Evolutionary conservation across 164 flowering plant genomes (phyloP), one percentile per base, ranked within the genome.

Genomic region (Buxus sempervirens): DNA sequence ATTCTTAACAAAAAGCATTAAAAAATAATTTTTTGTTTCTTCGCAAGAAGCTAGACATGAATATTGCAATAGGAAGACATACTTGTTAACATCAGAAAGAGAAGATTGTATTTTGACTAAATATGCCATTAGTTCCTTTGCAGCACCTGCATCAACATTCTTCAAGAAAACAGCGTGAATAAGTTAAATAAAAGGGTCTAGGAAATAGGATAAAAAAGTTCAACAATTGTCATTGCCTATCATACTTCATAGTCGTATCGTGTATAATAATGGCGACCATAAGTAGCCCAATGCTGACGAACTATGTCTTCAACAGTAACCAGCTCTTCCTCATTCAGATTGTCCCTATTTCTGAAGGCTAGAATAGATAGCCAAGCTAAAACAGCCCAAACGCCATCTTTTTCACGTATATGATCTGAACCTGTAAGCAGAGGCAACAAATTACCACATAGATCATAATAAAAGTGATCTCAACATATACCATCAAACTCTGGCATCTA

Each of bases 351-450:
- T 70, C 78, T 87, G 60, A 82, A 79, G 65, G 99, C 93, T 73
- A 95, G 85, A 55, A 95, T 92, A 23, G 99, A 90, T 21, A 95
- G 79, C 99, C 99, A 95, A 64, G 99, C 99, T 73, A 95, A 80
- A 68, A 93, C 99, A 32, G 98, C 97, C 99, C 99, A 95, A 54
- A 95, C 89, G 55, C 99, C 99, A 87, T 95, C 99, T 69, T 95
- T 95, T 83, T 92, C 99, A 66, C 98, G 92, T 19, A 95, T 93
- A 79, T 95, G 98, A 76, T 95, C 98, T 0, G 98, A 95, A 63
- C 99, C 99, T 95, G 78, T 72, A 32, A 56, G 42, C 42, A 62
- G 21, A 69, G 18, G 51, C 51, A 45, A 45, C 51, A 45, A 10
- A 45, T 45, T 6, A 45, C 18, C 18, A 45, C 51, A 45, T 45